These are phyloP conservation scores for Coleophoma cylindrospora DNA, from an alignment of 2,329 filamentous ascomycete genomes.

Conservation along the genomic window DNA sequence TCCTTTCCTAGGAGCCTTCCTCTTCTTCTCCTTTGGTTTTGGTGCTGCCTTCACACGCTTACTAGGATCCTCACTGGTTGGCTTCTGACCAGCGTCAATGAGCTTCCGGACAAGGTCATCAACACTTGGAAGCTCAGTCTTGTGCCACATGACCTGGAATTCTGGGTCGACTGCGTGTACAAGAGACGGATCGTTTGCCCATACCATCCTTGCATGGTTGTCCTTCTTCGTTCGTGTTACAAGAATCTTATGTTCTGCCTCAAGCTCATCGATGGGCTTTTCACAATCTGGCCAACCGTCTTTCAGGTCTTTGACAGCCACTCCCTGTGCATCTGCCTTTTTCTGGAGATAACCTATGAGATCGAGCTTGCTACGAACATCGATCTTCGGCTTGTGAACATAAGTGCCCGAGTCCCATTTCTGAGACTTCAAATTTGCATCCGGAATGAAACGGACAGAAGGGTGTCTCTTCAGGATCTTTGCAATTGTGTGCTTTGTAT, in stretches of 20 bases:
- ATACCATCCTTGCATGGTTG: conserved; percentile 77
- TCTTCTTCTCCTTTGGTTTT: conserved; percentile 31
- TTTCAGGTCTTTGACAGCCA: conserved; percentile 85
- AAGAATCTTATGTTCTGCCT: conserved; percentile 72
- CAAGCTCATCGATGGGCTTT: conserved; percentile 70
- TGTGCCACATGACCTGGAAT: conserved; percentile 79
- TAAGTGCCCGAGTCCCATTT: conserved; percentile 69
- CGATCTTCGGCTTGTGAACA: conserved; percentile 76
- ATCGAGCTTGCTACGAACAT: conserved; percentile 72
- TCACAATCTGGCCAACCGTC: conserved; percentile 92
- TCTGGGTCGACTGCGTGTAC: conserved; percentile 73
- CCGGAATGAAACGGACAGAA: conserved; percentile 51
- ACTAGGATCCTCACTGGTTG: conserved; percentile 30
- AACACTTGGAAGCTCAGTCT: conserved; percentile 63
- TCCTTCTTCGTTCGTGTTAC: conserved; percentile 93
- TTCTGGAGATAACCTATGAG: conserved; percentile 77
- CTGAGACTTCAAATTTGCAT: conserved; percentile 57
- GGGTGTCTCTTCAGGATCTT: conserved; percentile 63
- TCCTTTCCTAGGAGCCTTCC: conserved; percentile 26
- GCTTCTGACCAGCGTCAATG: conserved; percentile 30
- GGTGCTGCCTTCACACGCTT: conserved; percentile 27
- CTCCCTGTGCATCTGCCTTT: conserved; percentile 74
- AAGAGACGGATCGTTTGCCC: conserved; percentile 79
- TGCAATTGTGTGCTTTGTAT: conserved; percentile 58
- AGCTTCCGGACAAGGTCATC: conserved; percentile 34